Percentiles rank a stretch among this genome's conserved stretches.
phyloP scores from a whole-genome alignment of 1,284 basidiomycete species.

The Cryptococcus sp. region DNA sequence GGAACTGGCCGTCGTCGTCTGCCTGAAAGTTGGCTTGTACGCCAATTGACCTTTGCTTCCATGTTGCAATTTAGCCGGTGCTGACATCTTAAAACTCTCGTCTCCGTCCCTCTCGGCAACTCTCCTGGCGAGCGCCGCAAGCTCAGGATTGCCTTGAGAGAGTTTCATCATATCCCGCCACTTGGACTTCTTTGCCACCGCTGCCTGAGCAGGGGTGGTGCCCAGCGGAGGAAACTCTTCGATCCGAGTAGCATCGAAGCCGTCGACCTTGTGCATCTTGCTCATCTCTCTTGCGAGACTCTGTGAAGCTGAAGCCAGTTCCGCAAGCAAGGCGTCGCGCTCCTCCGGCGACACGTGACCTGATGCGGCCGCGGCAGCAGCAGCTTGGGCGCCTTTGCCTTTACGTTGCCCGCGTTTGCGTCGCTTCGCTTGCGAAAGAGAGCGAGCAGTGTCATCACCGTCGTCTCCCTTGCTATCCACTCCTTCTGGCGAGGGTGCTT shows the following conservation, averaged over 20 bases:
- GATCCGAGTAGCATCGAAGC: constrained; percentile 30
- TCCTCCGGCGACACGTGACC: constrained; percentile 37
- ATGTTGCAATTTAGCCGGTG: constrained; percentile 50
- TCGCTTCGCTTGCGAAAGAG: constrained; percentile 45
- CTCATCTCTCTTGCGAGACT: constrained; percentile 75
- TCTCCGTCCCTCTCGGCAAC: constrained; percentile 46
- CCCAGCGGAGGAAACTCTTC: constrained; percentile 52
- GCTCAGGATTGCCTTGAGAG: constrained; percentile 49
- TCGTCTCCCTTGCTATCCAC: constrained; percentile 17
- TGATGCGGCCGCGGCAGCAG: constrained; percentile 39
- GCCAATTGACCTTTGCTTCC: constrained; percentile 9
- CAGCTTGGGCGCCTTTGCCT: constrained; percentile 53
- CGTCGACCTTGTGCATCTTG: constrained; percentile 31
- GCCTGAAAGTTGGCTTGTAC: constrained; percentile 14
- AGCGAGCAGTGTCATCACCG: constrained; percentile 33
- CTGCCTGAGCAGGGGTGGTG: constrained; percentile 40
- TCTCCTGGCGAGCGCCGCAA: constrained; percentile 46
- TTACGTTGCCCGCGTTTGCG: constrained; percentile 53
- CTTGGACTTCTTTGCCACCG: constrained; percentile 47
- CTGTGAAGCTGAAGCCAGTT: constrained; percentile 76
- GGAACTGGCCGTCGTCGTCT: constrained; percentile 23
- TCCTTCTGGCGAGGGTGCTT: constrained; percentile 31
- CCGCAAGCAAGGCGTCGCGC: constrained; percentile 58
- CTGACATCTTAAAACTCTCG: constrained; percentile 41
- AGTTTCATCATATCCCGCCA: constrained; percentile 51